Evolutionary conservation across 306 rosid species (phyloP).

Genomic region (Sindora glabra): DNA sequence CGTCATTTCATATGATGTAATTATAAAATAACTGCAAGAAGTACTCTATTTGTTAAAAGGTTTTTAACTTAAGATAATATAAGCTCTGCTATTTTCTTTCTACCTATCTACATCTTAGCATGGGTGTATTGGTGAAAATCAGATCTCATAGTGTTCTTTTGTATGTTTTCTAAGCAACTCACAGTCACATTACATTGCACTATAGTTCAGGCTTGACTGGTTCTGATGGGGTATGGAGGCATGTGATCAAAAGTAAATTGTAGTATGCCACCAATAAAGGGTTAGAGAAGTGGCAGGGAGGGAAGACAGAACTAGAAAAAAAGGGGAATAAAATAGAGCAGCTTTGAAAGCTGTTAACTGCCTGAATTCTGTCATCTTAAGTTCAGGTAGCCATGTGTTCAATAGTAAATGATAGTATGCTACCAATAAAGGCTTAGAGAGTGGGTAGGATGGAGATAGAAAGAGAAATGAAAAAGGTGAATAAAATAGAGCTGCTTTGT

Average conservation of each 20-base stretch:
- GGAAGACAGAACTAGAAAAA: neutral
- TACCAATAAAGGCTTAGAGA: neutral
- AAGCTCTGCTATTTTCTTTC: conserved; percentile 5
- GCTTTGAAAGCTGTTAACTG: neutral
- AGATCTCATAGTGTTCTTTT: neutral
- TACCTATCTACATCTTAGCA: neutral
- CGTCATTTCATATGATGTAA: neutral
- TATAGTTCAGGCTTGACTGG: neutral
- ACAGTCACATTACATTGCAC: neutral
- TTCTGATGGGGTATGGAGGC: too few relatives aligned
- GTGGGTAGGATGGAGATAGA: neutral
- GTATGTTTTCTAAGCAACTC: neutral
- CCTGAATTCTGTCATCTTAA: conserved; percentile 11
- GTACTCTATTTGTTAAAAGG: neutral
- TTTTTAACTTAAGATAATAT: neutral
- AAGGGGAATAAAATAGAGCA: neutral
- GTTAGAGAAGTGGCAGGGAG: neutral
- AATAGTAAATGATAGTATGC: too few relatives aligned
- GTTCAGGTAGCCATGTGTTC: neutral
- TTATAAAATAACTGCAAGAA: neutral
- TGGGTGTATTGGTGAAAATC: neutral
- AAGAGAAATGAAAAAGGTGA: neutral
- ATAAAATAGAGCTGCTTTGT: neutral
- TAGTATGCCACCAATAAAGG: too few relatives aligned
- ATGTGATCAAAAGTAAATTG: too few relatives aligned